Evolutionary conservation across 1,284 basidiomycete genomes (phyloP).

Genomic region (Marasmius tenuissimus): DNA sequence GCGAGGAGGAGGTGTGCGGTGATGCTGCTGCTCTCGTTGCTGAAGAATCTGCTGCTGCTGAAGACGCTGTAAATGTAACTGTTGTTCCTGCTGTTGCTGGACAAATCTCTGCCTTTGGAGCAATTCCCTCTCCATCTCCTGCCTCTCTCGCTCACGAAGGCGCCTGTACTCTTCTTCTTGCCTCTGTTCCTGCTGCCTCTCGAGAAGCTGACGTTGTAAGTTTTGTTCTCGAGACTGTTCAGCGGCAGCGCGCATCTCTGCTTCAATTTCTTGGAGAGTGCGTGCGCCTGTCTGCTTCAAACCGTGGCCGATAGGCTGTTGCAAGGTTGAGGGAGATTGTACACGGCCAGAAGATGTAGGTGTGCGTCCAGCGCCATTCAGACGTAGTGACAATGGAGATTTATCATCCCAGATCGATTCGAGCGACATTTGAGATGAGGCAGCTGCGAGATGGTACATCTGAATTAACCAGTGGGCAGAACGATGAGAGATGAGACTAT

Average conservation of each 20-base stretch:
- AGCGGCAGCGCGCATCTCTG: conserved; percentile 74
- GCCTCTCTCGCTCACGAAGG: conserved; percentile 37
- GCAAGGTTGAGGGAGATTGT: conserved; percentile 27
- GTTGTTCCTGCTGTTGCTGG: conserved; percentile 32
- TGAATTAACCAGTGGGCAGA: not conserved
- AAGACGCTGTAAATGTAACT: conserved; percentile 36
- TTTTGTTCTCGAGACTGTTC: conserved; percentile 38
- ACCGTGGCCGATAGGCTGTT: conserved; percentile 32
- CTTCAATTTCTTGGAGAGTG: conserved; percentile 92
- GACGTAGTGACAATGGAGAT: conserved; percentile 67
- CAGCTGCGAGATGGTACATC: conserved; percentile 1
- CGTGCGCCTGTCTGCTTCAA: conserved; percentile 51
- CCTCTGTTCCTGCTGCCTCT: conserved; percentile 36
- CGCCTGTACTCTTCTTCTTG: conserved; percentile 33
- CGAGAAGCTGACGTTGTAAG: conserved; percentile 29
- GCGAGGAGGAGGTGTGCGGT: conserved; percentile 62
- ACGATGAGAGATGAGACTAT: conserved; percentile 14
- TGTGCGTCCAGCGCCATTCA: conserved; percentile 46
- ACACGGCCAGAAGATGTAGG: conserved; percentile 27
- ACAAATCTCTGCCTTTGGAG: conserved; percentile 40
- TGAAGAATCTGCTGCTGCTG: conserved; percentile 43
- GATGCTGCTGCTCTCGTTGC: conserved; percentile 41
- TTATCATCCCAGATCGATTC: conserved; percentile 81
- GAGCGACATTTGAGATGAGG: conserved; percentile 47
- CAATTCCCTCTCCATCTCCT: conserved; percentile 37